These are phyloP conservation scores for Cochlearia excelsa DNA, from an alignment of 345 rosid genomes.

Conservation along the genomic window DNA sequence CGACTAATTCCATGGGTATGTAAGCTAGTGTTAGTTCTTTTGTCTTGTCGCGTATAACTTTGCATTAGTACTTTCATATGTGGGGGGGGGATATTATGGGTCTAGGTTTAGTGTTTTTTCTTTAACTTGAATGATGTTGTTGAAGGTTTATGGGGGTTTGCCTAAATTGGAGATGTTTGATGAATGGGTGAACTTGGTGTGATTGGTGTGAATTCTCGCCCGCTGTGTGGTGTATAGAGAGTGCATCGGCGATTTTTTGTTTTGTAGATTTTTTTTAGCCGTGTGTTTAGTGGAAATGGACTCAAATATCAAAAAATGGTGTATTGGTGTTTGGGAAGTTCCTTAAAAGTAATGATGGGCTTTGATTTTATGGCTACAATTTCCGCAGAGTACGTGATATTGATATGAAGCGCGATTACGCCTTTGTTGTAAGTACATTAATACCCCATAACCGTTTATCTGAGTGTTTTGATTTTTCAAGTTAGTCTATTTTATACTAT, in stretches of 20 bases:
- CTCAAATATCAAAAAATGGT: slow-evolving; percentile 43
- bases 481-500: slow-evolving; percentile 14
- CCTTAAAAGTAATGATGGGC: slow-evolving; percentile 87
- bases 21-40: too few species aligned
- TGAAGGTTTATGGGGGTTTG: slow-evolving; percentile 95
- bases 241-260: slow-evolving; percentile 32
- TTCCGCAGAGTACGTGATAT: slow-evolving; percentile 97
- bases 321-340: slow-evolving; percentile 47
- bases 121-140: slow-evolving; percentile 91
- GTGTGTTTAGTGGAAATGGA: too few species aligned
- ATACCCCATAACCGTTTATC: too few species aligned
- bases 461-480: too few species aligned
- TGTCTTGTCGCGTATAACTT: too few species aligned
- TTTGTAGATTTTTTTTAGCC: slow-evolving; percentile 39
- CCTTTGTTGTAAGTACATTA: slow-evolving; percentile 76
- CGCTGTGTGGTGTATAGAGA: slow-evolving; percentile 26
- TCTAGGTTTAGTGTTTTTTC: slow-evolving; percentile 49
- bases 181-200: slow-evolving; percentile 66
- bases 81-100: slow-evolving; percentile 1
- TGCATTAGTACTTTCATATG: too few species aligned
- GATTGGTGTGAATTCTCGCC: slow-evolving; percentile 40
- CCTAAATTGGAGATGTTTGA: slow-evolving; percentile 90
- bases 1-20: too few species aligned
- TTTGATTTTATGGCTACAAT: slow-evolving; percentile 97
- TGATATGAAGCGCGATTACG: slow-evolving; percentile 99